A percentile compares a stretch with the other conserved stretches of the same genome.
phyloP scores from a whole-genome alignment of 78 protist species.

The Dictyostelium brefeldianum region DNA sequence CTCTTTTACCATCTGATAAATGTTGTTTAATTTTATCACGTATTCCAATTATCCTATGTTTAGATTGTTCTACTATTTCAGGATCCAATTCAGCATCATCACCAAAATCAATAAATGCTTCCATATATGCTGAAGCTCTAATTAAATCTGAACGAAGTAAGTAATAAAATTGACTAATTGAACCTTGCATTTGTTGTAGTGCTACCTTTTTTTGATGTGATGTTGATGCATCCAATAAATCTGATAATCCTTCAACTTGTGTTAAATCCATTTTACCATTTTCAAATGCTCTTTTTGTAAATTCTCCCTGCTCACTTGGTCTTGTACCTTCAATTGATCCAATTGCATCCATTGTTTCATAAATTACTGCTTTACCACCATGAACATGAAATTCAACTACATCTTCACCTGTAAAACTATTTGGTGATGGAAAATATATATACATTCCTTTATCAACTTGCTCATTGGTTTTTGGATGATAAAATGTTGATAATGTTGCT shows the following conservation, averaged over 20 bases:
- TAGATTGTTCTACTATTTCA: slow-evolving; percentile 58
- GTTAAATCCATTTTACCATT: slow-evolving; percentile 93
- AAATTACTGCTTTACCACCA: slow-evolving; percentile 93
- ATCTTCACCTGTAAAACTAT: slow-evolving; percentile 97
- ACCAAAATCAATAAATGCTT: slow-evolving; percentile 96
- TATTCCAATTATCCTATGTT: not conserved
- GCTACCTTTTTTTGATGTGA: slow-evolving; percentile 90
- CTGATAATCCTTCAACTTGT: slow-evolving; percentile 92
- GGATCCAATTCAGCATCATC: slow-evolving; percentile 92
- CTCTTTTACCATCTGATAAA: slow-evolving; percentile 82
- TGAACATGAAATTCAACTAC: slow-evolving; percentile 94
- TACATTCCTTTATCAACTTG: slow-evolving; percentile 58
- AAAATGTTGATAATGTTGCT: slow-evolving; percentile 17
- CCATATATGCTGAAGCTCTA: slow-evolving; percentile 88
- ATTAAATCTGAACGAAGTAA: slow-evolving; percentile 26
- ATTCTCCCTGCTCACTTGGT: slow-evolving; percentile 93
- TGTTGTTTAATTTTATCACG: slow-evolving; percentile 48
- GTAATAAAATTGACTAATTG: slow-evolving; percentile 24
- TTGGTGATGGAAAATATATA: slow-evolving; percentile 80
- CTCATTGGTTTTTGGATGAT: slow-evolving; percentile 52
- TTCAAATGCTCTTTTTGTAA: slow-evolving; percentile 91
- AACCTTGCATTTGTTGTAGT: slow-evolving; percentile 82
- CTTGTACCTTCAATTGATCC: slow-evolving; percentile 29
- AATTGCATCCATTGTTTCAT: slow-evolving; percentile 81
- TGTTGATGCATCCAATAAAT: slow-evolving; percentile 92